A percentile compares a stretch with the other conserved stretches of the same genome.
These are phyloP conservation scores for Hygrophila difformis DNA, from an alignment of 257 asterid species.

Conservation along the genomic window DNA sequence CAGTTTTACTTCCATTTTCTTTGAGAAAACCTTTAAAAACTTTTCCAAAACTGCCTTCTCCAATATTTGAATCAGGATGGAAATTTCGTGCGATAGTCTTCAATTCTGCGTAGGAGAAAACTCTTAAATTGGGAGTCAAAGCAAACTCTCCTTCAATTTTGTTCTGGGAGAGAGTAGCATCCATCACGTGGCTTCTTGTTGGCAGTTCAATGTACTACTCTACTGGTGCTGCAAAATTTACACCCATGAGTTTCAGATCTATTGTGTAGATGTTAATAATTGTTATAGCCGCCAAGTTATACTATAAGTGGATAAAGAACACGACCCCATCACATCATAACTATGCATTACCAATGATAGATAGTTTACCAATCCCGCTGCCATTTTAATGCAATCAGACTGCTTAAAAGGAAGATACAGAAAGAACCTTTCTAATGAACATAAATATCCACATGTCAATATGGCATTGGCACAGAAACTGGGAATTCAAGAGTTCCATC, in stretches of 20 bases:
- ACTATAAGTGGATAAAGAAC: background rate
- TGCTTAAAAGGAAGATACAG: background rate
- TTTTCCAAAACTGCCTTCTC: slow-evolving; percentile 41
- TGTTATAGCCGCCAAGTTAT: slow-evolving; percentile 3
- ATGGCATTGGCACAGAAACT: too few species aligned
- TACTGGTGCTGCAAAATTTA: slow-evolving; percentile 36
- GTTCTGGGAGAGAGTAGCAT: slow-evolving; percentile 9
- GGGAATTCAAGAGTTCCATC: too few species aligned
- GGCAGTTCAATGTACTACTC: slow-evolving; percentile 22
- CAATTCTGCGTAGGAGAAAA: slow-evolving; percentile 29
- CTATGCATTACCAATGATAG: background rate
- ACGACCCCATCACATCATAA: background rate
- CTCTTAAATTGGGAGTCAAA: slow-evolving; percentile 18
- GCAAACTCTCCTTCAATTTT: slow-evolving; percentile 7
- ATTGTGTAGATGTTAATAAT: background rate
- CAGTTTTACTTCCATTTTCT: slow-evolving; percentile 15
- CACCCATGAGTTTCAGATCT: slow-evolving; percentile 9
- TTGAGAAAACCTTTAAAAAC: slow-evolving; percentile 36
- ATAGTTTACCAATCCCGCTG: background rate
- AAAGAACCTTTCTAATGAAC: background rate
- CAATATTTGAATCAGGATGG: slow-evolving; percentile 18
- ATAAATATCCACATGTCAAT: too few species aligned
- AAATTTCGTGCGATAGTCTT: slow-evolving; percentile 33
- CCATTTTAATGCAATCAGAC: slow-evolving; percentile 4
- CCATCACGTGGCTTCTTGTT: slow-evolving; percentile 10